A percentile compares a stretch with the other conserved stretches of the same genome.
phyloP scores from a whole-genome alignment of 768 basidiomycete genomes.

The Lanmaoa pseudosensibilis region DNA sequence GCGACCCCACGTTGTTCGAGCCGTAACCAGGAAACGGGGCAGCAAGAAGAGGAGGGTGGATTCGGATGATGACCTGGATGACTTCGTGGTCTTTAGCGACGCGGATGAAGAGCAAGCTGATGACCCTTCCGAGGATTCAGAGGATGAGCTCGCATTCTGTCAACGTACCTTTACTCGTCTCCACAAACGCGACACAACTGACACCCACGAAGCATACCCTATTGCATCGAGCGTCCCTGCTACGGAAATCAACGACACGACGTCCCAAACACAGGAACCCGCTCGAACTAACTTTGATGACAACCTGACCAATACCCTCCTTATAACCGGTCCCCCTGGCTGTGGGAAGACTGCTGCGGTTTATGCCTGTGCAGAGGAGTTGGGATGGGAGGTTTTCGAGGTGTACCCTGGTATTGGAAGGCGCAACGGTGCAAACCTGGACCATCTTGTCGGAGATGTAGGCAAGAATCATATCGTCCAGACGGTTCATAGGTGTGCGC shows the following conservation, averaged over 20 bases:
- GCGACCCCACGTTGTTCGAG: conserved; percentile 58
- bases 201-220: neutral
- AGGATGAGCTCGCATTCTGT: conserved; percentile 35
- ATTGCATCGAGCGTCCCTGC: neutral
- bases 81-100: conserved; percentile 55
- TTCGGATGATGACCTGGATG: conserved; percentile 54
- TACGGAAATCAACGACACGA: conserved; percentile 5
- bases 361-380: conserved; percentile 90
- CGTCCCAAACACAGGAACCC: conserved; percentile 10
- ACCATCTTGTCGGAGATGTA: conserved; percentile 84
- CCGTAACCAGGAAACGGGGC: conserved; percentile 45
- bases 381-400: conserved; percentile 96
- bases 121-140: conserved; percentile 39
- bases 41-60: conserved; percentile 56
- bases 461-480: conserved; percentile 88
- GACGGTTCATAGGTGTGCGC: conserved; percentile 24
- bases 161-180: conserved; percentile 24
- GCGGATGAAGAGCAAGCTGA: conserved; percentile 32
- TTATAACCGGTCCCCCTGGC: conserved; percentile 81
- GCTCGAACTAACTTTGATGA: conserved; percentile 35
- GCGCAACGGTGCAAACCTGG: conserved; percentile 76
- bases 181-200: conserved; percentile 1
- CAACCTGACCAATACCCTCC: conserved; percentile 79
- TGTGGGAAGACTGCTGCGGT: conserved; percentile 90
- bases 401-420: conserved; percentile 95